Evolutionary conservation across 768 basidiomycete species (phyloP), one percentile per base, ranked within the genome.

Genomic region (Rhizopogon sp.): DNA sequence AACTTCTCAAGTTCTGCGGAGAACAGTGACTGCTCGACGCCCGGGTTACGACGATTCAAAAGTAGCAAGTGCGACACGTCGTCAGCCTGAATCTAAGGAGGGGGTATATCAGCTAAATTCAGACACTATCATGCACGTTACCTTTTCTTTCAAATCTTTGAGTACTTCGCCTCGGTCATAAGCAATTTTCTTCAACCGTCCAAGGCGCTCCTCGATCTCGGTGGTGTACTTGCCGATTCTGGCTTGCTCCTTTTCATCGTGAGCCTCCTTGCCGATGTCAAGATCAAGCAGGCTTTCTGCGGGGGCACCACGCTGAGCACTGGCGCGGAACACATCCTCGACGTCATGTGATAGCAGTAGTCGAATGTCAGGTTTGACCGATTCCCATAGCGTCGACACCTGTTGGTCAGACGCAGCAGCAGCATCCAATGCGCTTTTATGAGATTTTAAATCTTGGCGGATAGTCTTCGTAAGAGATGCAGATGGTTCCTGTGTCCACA

Each of bases 141-240:
- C 95, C 83, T 96, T 97, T 43, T 98, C 95, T 68, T 98, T 99
- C 47, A 99, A 75, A 65, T 98, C 97, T 66, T 90, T 94, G 52
- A 98, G 71, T 0, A 93, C 85, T 61, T 95, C 90, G 10, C 80
- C 82, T 47, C 96, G 76, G 72, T 98, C 96, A 55, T 83, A 82
- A 43, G 85, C 79, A 57, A 99, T 87, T 74, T 93, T 89, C 69
- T 81, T 85, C 47, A 98, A 66, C 62, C 85, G 76, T 28, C 84
- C 85, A 14, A 98, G 68, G 47, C 84, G 74, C 55, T 95, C 88
- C 59, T 91, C 89, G 56, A 93, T 87, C 63, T 88, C 87, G 2
- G 75, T 74, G 0, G 94, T 87, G 53, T 80, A 78, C 43, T 76
- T 76, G 6, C 75, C 73, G 53, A 94, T 85, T 69, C 84, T 87